Evolutionary conservation across 2,329 filamentous ascomycete genomes (phyloP), one percentile per base, ranked within the genome.

Genomic region (Zymoseptoria brevis): DNA sequence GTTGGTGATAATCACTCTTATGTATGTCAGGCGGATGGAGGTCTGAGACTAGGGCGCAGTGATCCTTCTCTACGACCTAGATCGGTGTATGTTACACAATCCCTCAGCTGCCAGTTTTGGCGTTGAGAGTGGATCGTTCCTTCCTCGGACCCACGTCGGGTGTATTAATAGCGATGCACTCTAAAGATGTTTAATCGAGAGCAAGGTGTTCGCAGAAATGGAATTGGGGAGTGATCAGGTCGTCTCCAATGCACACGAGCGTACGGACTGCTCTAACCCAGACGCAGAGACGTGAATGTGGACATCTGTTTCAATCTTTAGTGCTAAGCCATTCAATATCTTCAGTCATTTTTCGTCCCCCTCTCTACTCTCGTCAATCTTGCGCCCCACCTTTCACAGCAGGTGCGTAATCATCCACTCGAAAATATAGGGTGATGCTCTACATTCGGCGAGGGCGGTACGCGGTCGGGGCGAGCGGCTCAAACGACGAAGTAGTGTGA

Each of bases 401-500:
- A 29, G 6, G 26, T 29, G 7, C 8, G 5, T 2, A 29, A 8
- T 29, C 26, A 29, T 29, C 26, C 2, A 29, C 26, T 29, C 26
- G 8, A 29, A 29, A 8, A 8, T 8, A n/a, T 29, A 8, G 26
- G 8, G 26, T 29, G 7, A 29, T 4, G 13, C 35, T 45, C 13
- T 45, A 45, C 35, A 30, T 19, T 22, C 58, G 54, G 29, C 58
- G 58, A 26, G 55, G 58, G 29, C 48, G 52, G 53, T 60, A 60
- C 19, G 52, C 22, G 30, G 55, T 53, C 6, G 53, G n/a, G 8
- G 56, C 57, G 21, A 65, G 64, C 5, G 63, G 63, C 9, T 57
- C 58, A 51, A 62, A 63, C 9, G 56, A 59, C 7, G 52, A 51
- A 19, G 55, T 64, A 9, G 58, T 58, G 53, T 58, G 58, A 24